Evolutionary conservation across 148 eudicot genomes (phyloP).

Genomic region (Vaccinium vitisidaea): DNA sequence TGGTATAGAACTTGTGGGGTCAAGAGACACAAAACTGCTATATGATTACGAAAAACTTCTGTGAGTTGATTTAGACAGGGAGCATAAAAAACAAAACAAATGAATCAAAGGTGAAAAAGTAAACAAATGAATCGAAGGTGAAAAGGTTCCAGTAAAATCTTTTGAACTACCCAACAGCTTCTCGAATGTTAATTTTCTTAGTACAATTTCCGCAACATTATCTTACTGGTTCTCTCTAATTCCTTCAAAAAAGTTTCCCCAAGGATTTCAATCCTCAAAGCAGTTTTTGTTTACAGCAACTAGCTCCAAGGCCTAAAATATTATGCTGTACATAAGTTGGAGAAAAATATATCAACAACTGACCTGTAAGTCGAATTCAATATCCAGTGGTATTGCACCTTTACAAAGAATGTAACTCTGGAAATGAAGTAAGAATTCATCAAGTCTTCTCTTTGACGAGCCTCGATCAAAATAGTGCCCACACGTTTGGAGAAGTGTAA

Average conservation of each 20-base stretch:
- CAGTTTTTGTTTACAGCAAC: neutral
- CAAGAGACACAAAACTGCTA: neutral
- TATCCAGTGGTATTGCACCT: conserved; percentile 84
- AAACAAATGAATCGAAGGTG: too few species aligned
- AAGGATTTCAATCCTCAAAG: neutral
- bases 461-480: conserved; percentile 96
- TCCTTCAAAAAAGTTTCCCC: neutral
- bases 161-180: neutral
- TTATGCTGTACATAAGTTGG: neutral
- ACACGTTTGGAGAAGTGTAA: conserved; percentile 90
- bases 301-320: neutral
- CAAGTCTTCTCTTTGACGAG: conserved; percentile 84
- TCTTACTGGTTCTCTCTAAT: neutral
- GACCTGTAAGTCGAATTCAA: conserved; percentile 97
- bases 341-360: conserved; percentile 18
- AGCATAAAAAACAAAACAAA: neutral
- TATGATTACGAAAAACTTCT: neutral
- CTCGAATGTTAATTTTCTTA: neutral
- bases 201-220: neutral
- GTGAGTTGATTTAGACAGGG: neutral
- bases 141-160: neutral
- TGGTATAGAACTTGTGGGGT: neutral
- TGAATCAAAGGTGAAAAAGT: neutral
- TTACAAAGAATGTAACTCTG: conserved; percentile 83
- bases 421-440: conserved; percentile 84